These are phyloP conservation scores for Pyrus communis DNA, from an alignment of 306 rosid genomes.

Conservation along the genomic window DNA sequence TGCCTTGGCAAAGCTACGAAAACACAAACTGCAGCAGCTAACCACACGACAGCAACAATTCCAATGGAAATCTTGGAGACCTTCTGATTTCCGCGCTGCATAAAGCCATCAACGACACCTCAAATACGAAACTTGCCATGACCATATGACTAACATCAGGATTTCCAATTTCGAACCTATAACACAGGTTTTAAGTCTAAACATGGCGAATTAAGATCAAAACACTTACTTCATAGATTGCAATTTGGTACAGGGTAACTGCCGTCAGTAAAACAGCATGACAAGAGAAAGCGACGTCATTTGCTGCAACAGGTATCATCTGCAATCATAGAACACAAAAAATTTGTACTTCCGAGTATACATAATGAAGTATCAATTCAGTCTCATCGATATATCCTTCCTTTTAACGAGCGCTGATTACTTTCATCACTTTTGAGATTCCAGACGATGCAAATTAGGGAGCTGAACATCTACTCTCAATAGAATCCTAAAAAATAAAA, in stretches of 20 bases:
- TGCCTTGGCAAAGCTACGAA: slow-evolving; percentile 56
- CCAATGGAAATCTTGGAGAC: slow-evolving; percentile 49
- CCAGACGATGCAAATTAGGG: no score
- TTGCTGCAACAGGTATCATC: slow-evolving; percentile 98
- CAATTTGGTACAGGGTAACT: slow-evolving; percentile 60
- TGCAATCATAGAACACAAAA: slow-evolving; percentile 8
- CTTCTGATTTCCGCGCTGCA: slow-evolving; percentile 73
- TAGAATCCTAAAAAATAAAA: no score
- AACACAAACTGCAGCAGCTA: slow-evolving; percentile 56
- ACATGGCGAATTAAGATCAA: background rate
- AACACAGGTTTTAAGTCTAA: no score
- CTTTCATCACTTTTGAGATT: no score
- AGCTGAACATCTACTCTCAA: no score
- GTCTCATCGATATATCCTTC: no score
- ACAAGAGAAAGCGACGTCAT: slow-evolving; percentile 82
- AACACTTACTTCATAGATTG: slow-evolving; percentile 52
- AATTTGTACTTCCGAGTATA: no score
- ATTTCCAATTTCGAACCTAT: no score
- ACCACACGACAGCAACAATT: slow-evolving; percentile 52
- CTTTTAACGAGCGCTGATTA: no score
- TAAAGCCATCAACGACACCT: background rate
- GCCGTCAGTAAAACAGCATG: slow-evolving; percentile 83
- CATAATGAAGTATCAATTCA: no score
- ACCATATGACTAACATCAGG: no score
- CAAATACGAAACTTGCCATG: no score